Conservation (phyloP, 177 flowering plant species). For the Vitis hybrid region DNA sequence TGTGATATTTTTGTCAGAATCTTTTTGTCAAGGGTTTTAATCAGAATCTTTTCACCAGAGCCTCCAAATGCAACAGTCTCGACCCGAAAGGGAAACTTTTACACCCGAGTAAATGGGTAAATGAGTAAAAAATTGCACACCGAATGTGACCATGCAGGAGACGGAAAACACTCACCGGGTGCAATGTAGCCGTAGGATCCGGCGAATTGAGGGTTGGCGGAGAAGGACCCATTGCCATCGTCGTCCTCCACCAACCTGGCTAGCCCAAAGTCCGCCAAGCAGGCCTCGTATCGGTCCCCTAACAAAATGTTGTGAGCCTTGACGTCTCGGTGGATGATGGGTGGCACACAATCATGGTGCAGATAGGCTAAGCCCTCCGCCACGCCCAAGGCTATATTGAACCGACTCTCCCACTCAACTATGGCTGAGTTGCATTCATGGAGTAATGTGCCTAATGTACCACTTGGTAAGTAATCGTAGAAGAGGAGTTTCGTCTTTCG, state of each 20-base stretch:
- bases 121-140: background rate
- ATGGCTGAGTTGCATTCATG: slow-evolving; percentile 51
- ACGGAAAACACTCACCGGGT: slow-evolving; percentile 52
- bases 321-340: slow-evolving; percentile 88
- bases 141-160: background rate
- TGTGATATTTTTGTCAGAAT: no score
- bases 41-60: no score
- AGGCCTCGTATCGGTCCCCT: slow-evolving; percentile 69
- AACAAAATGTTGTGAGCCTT: slow-evolving; percentile 77
- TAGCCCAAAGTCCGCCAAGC: slow-evolving; percentile 84
- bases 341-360: slow-evolving; percentile 87
- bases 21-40: no score
- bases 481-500: slow-evolving; percentile 61
- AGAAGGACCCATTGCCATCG: slow-evolving; percentile 26
- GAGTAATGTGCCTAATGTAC: slow-evolving; percentile 56
- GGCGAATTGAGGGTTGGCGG: slow-evolving; percentile 67
- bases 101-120: background rate
- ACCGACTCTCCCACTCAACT: slow-evolving; percentile 74
- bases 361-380: slow-evolving; percentile 88
- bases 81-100: no score
- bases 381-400: slow-evolving; percentile 78
- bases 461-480: slow-evolving; percentile 72
- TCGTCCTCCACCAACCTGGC: slow-evolving; percentile 66
- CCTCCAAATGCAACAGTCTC: no score
- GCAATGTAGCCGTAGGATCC: slow-evolving; percentile 97